Evolutionary conservation across 768 basidiomycete species (phyloP).

Genomic region (Cytidiella melzeri): DNA sequence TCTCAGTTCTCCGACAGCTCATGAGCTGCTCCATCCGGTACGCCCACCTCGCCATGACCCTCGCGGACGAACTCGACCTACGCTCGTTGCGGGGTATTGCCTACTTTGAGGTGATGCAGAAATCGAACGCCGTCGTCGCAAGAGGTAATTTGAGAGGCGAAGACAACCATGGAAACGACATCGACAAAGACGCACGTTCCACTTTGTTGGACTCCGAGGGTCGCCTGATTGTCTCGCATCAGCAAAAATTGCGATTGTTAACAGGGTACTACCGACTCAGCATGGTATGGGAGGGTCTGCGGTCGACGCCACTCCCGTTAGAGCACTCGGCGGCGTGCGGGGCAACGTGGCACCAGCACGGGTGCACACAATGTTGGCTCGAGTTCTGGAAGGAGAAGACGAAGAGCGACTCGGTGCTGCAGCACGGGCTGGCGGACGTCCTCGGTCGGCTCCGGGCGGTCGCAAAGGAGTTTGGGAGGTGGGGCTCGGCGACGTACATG

Average conservation of each 20-base stretch:
- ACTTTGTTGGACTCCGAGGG: conserved; percentile 32
- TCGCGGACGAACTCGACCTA: conserved; percentile 66
- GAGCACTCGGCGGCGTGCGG: conserved; percentile 59
- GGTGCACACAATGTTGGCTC: conserved; percentile 66
- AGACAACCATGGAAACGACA: conserved; percentile 22
- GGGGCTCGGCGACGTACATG: conserved; percentile 74
- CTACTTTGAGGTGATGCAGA: conserved; percentile 72
- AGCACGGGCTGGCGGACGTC: conserved; percentile 58
- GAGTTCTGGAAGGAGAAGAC: conserved; percentile 81
- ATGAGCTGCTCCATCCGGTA: conserved; percentile 60
- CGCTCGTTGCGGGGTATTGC: conserved; percentile 54
- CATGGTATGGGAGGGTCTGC: conserved; percentile 58
- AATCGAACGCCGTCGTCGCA: conserved; percentile 35
- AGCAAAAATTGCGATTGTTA: conserved; percentile 61
- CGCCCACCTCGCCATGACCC: conserved; percentile 66
- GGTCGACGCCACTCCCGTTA: conserved; percentile 50
- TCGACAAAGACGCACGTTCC: conserved; percentile 25
- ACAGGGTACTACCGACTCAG: conserved; percentile 68
- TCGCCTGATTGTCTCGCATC: conserved; percentile 45
- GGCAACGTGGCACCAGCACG: conserved; percentile 67
- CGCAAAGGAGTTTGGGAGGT: conserved; percentile 61
- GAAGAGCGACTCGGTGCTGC: conserved; percentile 51
- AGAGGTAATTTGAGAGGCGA: background rate
- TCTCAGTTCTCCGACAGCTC: conserved; percentile 49
- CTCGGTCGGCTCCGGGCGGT: conserved; percentile 57